phyloP scores from a whole-genome alignment of 306 rosid species.

The Aeschynomene evenia region DNA sequence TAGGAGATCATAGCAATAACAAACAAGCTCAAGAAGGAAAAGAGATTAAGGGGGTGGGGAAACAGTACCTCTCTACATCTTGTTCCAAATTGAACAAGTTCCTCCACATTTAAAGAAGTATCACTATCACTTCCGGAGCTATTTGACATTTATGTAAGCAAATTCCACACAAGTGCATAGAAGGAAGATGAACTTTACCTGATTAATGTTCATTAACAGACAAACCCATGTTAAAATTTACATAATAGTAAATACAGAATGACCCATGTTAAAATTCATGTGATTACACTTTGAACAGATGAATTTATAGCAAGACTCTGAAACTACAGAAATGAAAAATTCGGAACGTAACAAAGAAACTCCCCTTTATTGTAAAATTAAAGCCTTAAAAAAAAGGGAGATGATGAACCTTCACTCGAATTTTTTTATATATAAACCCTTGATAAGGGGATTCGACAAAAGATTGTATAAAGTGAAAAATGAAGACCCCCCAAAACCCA shows the following conservation, averaged over 20 bases:
- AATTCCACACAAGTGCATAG: conserved; percentile 16
- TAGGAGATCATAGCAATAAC: not conserved
- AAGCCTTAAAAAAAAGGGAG: no score
- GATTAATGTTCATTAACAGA: not conserved
- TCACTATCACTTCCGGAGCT: conserved; percentile 29
- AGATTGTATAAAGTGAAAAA: not conserved
- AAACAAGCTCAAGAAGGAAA: not conserved
- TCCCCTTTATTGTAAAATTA: no score
- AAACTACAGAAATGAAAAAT: not conserved
- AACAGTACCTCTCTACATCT: conserved; percentile 62
- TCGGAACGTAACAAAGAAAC: not conserved
- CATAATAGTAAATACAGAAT: not conserved
- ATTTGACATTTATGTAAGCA: conserved; percentile 52
- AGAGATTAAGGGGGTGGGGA: not conserved
- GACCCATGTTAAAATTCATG: not conserved
- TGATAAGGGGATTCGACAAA: not conserved
- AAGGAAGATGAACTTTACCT: not conserved
- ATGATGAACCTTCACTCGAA: not conserved
- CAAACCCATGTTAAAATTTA: not conserved
- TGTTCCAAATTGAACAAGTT: conserved; percentile 55
- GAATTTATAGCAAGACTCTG: not conserved
- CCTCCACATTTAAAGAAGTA: conserved; percentile 40
- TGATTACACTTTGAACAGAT: not conserved
- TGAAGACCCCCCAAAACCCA: no score
- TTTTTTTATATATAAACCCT: not conserved